Conservation (phyloP, 768 basidiomycete genomes). For the Chiua virens region DNA sequence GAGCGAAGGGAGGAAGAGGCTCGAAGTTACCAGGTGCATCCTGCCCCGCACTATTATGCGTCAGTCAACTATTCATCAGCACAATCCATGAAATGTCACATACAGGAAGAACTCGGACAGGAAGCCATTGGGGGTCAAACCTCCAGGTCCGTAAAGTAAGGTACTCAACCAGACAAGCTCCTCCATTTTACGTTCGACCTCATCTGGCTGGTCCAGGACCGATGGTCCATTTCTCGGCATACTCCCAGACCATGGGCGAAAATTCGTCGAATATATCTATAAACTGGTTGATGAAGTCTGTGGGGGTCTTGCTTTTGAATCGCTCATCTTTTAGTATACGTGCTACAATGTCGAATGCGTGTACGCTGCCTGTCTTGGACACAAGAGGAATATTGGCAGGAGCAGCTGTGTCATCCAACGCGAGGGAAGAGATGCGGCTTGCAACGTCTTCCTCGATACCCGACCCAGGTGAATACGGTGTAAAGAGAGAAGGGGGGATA, state of each 20-base stretch:
- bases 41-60: conserved; percentile 1
- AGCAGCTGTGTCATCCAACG: neutral
- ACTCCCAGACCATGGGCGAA: neutral
- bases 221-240: conserved; percentile 44
- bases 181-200: conserved; percentile 56
- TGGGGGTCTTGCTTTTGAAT: conserved; percentile 17
- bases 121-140: conserved; percentile 52
- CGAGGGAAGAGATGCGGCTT: conserved; percentile 3
- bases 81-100: neutral
- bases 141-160: conserved; percentile 57
- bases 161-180: conserved; percentile 59
- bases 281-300: conserved; percentile 24
- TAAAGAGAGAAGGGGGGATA: conserved; percentile 9
- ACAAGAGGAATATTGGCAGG: neutral
- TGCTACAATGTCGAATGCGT: conserved; percentile 51
- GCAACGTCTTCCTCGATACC: neutral
- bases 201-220: conserved; percentile 34
- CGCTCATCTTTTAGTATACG: conserved; percentile 49
- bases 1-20: conserved; percentile 29
- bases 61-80: neutral
- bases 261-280: neutral
- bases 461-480: neutral
- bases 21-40: conserved; percentile 32
- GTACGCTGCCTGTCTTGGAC: conserved; percentile 10
- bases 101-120: conserved; percentile 51